Evolutionary conservation across 805 yeast species (phyloP).

Genomic region (Zygosaccharomyces kombuchaensis): DNA sequence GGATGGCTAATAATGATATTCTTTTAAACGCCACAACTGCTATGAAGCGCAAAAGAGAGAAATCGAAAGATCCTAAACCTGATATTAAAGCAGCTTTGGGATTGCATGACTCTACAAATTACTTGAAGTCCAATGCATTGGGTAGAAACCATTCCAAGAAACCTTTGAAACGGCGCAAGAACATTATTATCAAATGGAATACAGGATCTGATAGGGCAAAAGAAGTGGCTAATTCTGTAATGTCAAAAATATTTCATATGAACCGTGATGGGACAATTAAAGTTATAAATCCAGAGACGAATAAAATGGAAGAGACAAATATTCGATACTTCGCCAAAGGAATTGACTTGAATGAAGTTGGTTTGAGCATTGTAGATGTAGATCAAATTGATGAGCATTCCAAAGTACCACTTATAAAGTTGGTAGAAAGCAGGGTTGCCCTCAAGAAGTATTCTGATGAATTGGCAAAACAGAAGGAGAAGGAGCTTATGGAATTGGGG

Average conservation of each 20-base stretch:
- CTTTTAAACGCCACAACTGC: constrained; percentile 17
- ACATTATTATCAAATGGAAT: constrained; percentile 23
- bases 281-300: constrained; percentile 20
- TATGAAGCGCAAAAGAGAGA: constrained; percentile 10
- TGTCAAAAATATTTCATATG: constrained; percentile 20
- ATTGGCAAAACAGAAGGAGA: constrained; percentile 24
- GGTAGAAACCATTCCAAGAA: constrained; percentile 2
- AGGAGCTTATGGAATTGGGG: constrained; percentile 26
- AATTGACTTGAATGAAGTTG: constrained; percentile 23
- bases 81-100: neutral
- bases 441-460: constrained; percentile 29
- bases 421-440: constrained; percentile 25
- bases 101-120: neutral
- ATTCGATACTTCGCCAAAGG: constrained; percentile 27
- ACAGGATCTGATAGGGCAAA: constrained; percentile 33
- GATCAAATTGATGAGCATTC: constrained; percentile 14
- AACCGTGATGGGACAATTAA: constrained; percentile 27
- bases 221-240: constrained; percentile 25
- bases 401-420: constrained; percentile 28
- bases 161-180: constrained; percentile 5
- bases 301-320: constrained; percentile 18
- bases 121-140: neutral
- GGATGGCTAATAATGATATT: constrained; percentile 18
- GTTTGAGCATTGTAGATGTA: constrained; percentile 26
- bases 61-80: neutral